Evolutionary conservation across 306 rosid species (phyloP), one percentile per base, ranked within the genome.

Genomic region (Oemleria cerasiformis): DNA sequence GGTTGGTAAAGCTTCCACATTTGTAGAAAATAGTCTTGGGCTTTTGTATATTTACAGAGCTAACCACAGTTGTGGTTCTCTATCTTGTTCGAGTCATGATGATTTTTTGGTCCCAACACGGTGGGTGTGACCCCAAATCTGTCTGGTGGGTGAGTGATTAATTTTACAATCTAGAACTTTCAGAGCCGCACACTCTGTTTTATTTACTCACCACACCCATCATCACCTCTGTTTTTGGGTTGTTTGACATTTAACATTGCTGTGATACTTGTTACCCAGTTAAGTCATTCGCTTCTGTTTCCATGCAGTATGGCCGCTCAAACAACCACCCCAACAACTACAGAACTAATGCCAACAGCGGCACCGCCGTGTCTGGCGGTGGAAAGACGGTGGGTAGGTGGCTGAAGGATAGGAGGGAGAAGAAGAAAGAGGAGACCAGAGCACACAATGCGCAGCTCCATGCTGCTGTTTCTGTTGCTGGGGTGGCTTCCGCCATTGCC

Each of bases 371-470:
- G 1, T 62, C 82, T 0, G 73, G 82, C 0, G 86, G 96, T 0
- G 92, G 97, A 0, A 95, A 89, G 88, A 91, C 97, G 30, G 92
- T 92, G 0, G 98, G 98, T 5, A 79, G 98, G 79, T 92, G 98
- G 98, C 81, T 92, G 4, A 92, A 90, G 88, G 97, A 92, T 15
- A 71, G 98, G 80, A 92, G 66, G 81, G 98, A 92, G 88, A 92
- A 87, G 84, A 92, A 89, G 80, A 92, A 95, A 70, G 98, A 92
- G 73, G 97, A 92, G 63, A 75, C 91, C 17, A 75, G 98, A 75
- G 86, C 95, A 1, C 98, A 84, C 4, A 92, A 90, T 68, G 98
- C 98, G 2, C 92, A 92, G 84, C 88, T 92, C 38, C 98, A 92
- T 11, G 98, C 98, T 0, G 93, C 98, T 0, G 73, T 92, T 21